Percentiles rank a stretch among this genome's conserved stretches.
phyloP scores from a whole-genome alignment of 805 yeast species.

The Hanseniaspora guilliermondii region DNA sequence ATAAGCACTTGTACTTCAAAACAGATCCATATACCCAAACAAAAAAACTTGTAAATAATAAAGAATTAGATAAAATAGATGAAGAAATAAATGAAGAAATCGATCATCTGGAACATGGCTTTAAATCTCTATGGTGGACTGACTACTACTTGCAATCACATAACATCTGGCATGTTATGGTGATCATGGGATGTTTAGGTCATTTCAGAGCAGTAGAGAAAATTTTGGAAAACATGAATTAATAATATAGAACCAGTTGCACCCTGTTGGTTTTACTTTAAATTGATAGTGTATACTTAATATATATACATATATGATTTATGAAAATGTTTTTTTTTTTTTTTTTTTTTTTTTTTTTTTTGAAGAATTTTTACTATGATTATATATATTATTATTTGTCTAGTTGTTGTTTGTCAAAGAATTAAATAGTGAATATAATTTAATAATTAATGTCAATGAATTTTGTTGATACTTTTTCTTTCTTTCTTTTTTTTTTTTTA shows the following conservation, averaged over 20 bases:
- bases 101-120: constrained; percentile 25
- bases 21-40: constrained; percentile 27
- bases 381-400: no score
- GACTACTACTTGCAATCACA: constrained; percentile 69
- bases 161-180: constrained; percentile 88
- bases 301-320: no score
- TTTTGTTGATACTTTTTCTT: neutral
- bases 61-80: neutral
- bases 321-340: no score
- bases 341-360: neutral
- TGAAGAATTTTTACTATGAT: no score
- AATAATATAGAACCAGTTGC: neutral
- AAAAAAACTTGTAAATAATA: neutral
- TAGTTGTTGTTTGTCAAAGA: no score
- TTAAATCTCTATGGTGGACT: constrained; percentile 68
- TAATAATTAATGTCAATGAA: neutral
- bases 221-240: neutral
- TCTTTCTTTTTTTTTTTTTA: no score
- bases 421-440: no score
- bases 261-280: no score
- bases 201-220: constrained; percentile 53
- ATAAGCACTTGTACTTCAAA: constrained; percentile 31
- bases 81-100: constrained; percentile 16
- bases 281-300: neutral
- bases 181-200: constrained; percentile 76